Base-by-base conservation (phyloP, 805 yeast species). In the Saturnispora diversa region DNA sequence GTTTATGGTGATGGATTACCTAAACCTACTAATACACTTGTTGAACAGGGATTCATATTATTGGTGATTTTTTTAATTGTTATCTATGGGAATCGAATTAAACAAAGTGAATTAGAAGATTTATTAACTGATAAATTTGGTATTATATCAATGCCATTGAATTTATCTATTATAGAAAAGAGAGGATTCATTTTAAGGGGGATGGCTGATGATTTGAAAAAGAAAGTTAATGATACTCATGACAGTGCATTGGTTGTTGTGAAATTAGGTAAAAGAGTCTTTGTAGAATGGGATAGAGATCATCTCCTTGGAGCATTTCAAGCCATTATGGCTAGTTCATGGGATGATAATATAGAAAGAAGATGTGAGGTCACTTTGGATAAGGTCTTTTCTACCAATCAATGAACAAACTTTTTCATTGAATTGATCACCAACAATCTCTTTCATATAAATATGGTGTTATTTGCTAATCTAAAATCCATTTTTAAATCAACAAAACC, bases 191-290 rank as follows among this genome's bases (percentile, higher is more conserved):
- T 34, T n/a, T n/a, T n/a, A 15, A 17, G 9, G 24, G 37, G 21
- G 21, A 15, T 30, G 32, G 39, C 8, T 8, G 12, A n/a, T n/a
- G 39, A 12, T 8, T 23, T 29, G 13, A 33, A 25, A 24, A 23
- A 15, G 13, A 23, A 17, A 15, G 21, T 6, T 7, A 33, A 15
- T 17, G 27, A 5, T 33, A 23, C 21, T 26, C 44, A 50, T 17
- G 59, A 56, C 22, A 58, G 52, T 31, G 45, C 45, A 28, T 39
- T 49, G 47, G 46, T 51, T 40, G 49, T 52, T 19, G 48, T 49
- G 24, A 51, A 54, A 6, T 24, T 62, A 5, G 66, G 65, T 6
- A 42, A 62, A 35, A 41, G 64, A 26, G 40, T 58, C 2, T 26
- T 48, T 12, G 45, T 42, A 2, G 65, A 62, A 34, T 49, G 62